Evolutionary conservation across 1,284 basidiomycete species (phyloP).

Genomic region (Pseudozyma hubeiensis): DNA sequence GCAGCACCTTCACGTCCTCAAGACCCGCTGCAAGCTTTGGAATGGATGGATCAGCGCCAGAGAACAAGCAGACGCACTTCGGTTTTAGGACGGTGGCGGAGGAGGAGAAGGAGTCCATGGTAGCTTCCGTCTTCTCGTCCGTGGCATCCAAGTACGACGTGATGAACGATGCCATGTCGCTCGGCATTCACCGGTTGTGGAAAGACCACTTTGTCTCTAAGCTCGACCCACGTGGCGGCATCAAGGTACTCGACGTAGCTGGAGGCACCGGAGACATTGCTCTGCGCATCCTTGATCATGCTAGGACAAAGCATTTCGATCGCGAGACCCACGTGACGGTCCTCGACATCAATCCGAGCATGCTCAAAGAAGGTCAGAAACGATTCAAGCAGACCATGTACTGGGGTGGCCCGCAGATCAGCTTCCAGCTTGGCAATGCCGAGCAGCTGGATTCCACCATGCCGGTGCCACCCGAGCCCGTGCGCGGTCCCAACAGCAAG

Average conservation of each 20-base stretch:
- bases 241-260: constrained; percentile 89
- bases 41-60: constrained; percentile 25
- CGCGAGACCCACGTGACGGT: constrained; percentile 83
- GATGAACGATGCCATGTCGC: constrained; percentile 98
- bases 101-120: constrained; percentile 77
- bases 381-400: constrained; percentile 72
- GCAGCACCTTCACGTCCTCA: constrained; percentile 15
- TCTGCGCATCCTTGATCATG: constrained; percentile 89
- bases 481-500: constrained; percentile 50
- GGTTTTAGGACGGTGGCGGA: constrained; percentile 89
- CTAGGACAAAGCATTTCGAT: constrained; percentile 79
- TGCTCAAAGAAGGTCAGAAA: constrained; percentile 92
- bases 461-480: constrained; percentile 43
- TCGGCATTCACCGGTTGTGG: constrained; percentile 96
- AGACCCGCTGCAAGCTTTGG: constrained; percentile 21
- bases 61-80: constrained; percentile 76
- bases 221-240: constrained; percentile 77
- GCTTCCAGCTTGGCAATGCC: constrained; percentile 93
- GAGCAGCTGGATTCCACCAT: constrained; percentile 75
- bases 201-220: constrained; percentile 88
- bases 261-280: constrained; percentile 98
- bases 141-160: constrained; percentile 96
- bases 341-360: constrained; percentile 93
- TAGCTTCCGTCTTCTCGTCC: constrained; percentile 92
- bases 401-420: constrained; percentile 85